Evolutionary conservation across 1,284 basidiomycete species (phyloP).

Genomic region (Bothia castanella): DNA sequence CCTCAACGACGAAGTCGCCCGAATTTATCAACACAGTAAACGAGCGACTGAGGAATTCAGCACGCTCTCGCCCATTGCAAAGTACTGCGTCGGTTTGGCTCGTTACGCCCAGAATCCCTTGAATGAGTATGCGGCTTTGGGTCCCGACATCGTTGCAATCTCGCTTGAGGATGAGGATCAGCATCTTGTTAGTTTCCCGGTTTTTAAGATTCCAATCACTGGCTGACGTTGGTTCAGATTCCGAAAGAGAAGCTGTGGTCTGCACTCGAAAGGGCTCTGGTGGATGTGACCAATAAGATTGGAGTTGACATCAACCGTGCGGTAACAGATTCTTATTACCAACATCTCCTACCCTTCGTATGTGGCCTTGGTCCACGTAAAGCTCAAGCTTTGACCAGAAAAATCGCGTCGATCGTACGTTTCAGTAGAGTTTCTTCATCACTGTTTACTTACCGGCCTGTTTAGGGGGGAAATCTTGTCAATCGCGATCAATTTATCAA

Average conservation of each 20-base stretch:
- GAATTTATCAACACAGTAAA: conserved; percentile 89
- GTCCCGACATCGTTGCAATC: conserved; percentile 76
- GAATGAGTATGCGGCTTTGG: conserved; percentile 89
- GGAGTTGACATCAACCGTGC: conserved; percentile 97
- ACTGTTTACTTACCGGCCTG: conserved; percentile 7
- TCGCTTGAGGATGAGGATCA: conserved; percentile 83
- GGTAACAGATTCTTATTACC: conserved; percentile 83
- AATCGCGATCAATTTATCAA: conserved; percentile 87
- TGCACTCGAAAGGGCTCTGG: conserved; percentile 83
- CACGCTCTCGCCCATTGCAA: conserved; percentile 74
- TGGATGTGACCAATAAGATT: conserved; percentile 87
- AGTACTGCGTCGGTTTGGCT: conserved; percentile 93
- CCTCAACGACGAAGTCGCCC: conserved; percentile 87
- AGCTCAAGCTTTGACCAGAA: conserved; percentile 81
- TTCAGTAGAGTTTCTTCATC: conserved; percentile 3
- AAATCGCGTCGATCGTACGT: conserved; percentile 70
- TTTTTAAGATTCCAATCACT: background rate
- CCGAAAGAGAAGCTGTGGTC: conserved; percentile 80
- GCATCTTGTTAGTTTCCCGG: conserved; percentile 64
- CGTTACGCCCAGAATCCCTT: conserved; percentile 93
- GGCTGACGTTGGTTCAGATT: conserved; percentile 47
- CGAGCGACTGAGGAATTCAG: conserved; percentile 87
- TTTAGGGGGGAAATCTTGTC: conserved; percentile 75
- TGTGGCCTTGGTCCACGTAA: conserved; percentile 95
- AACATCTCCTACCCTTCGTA: conserved; percentile 84